A percentile compares a stretch with the other conserved stretches of the same genome.
phyloP scores from a whole-genome alignment of 345 rosid species.

The Eucalyptus pumila region DNA sequence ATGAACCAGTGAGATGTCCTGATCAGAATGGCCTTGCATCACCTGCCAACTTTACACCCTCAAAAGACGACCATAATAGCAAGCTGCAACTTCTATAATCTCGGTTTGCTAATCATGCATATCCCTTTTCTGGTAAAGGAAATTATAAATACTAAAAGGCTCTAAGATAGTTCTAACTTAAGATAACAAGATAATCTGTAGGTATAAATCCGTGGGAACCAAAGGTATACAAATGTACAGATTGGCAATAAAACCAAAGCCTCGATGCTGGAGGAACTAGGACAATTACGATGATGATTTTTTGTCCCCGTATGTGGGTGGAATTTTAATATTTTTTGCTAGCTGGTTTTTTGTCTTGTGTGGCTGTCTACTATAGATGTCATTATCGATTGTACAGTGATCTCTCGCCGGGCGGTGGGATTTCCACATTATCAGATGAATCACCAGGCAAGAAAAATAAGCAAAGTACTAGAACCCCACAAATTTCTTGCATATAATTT shows the following conservation, averaged over 20 bases:
- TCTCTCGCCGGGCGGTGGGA: not conserved
- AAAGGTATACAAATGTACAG: not conserved
- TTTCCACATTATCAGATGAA: not conserved
- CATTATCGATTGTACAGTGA: not conserved
- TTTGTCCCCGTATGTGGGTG: not conserved
- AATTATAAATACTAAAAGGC: not conserved
- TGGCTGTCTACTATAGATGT: not conserved
- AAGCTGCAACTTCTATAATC: not conserved
- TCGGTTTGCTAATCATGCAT: not conserved
- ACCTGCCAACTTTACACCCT: not conserved
- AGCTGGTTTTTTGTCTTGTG: not conserved
- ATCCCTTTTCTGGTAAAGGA: not conserved
- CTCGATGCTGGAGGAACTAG: not conserved
- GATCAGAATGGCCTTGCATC: not conserved
- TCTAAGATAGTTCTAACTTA: not conserved
- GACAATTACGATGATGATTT: not conserved
- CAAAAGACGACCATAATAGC: not conserved
- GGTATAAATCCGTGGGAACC: not conserved
- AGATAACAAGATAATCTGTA: not conserved
- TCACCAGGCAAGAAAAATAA: not conserved
- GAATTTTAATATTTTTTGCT: not conserved
- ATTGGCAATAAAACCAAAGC: not conserved
- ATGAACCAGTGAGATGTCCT: not conserved
- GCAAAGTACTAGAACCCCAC: not conserved
- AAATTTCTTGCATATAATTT: not conserved